These are phyloP conservation scores for Fragaria ananassa DNA, from an alignment of 306 rosid species.

Conservation along the genomic window DNA sequence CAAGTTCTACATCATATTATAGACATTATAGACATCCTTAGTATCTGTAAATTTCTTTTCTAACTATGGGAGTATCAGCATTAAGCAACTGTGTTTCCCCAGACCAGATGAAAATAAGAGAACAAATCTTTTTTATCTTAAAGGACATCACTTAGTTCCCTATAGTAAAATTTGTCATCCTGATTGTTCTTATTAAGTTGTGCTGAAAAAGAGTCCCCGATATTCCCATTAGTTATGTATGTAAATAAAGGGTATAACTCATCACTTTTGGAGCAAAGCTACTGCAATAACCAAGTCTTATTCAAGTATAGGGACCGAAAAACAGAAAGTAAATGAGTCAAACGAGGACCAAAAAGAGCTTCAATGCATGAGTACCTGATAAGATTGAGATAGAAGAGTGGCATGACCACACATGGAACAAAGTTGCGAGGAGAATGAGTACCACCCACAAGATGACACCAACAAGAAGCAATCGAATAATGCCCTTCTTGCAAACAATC, in stretches of 20 bases:
- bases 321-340: constrained; percentile 8
- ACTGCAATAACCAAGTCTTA: not conserved
- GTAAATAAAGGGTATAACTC: not conserved
- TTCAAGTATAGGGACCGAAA: not conserved
- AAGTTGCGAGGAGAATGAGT: constrained; percentile 71
- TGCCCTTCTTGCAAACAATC: constrained; percentile 90
- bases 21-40: too few species aligned
- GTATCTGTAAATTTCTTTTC: not conserved
- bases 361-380: constrained; percentile 52
- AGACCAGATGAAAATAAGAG: not conserved
- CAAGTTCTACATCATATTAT: not conserved
- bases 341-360: constrained; percentile 15
- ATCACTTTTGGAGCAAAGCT: not conserved
- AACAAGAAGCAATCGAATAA: constrained; percentile 78
- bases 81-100: not conserved
- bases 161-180: not conserved
- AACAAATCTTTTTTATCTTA: not conserved
- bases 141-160: not conserved
- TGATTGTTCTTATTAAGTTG: not conserved
- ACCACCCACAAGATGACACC: constrained; percentile 91
- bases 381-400: constrained; percentile 71
- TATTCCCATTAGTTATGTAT: not conserved
- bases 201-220: not conserved
- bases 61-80: not conserved
- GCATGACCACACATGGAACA: constrained; percentile 94